These are phyloP conservation scores for Globisporangium middletonii DNA, from an alignment of 352 stramenopile species.

Conservation along the genomic window DNA sequence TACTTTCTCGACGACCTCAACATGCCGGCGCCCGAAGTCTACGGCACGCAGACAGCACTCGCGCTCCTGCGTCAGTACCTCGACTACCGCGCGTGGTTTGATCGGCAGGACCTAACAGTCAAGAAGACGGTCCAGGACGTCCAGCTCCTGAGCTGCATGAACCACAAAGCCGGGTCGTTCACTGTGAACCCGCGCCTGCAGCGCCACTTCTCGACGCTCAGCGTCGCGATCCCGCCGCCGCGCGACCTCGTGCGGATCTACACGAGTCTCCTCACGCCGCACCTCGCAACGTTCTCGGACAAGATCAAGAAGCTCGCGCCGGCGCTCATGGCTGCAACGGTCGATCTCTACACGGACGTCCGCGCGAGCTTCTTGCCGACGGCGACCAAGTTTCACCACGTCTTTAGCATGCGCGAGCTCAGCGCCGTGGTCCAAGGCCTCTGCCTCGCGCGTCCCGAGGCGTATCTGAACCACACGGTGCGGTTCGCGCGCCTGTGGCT, in stretches of 20 bases:
- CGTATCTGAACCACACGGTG: slow-evolving; percentile 51
- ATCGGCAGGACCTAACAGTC: slow-evolving; percentile 76
- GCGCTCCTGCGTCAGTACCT: slow-evolving; percentile 89
- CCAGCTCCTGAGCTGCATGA: slow-evolving; percentile 88
- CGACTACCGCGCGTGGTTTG: slow-evolving; percentile 90
- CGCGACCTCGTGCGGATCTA: slow-evolving; percentile 69
- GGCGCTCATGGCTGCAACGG: slow-evolving; percentile 66
- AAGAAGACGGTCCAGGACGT: slow-evolving; percentile 89
- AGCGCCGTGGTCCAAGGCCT: slow-evolving; percentile 85
- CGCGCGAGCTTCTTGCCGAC: slow-evolving; percentile 79
- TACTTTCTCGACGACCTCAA: slow-evolving; percentile 92
- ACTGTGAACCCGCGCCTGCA: slow-evolving; percentile 84
- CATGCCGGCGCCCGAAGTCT: slow-evolving; percentile 83
- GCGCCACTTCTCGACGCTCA: slow-evolving; percentile 85
- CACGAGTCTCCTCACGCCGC: slow-evolving; percentile 50
- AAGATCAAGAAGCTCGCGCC: slow-evolving; percentile 65
- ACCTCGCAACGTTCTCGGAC: slow-evolving; percentile 70
- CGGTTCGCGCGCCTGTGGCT: slow-evolving; percentile 84
- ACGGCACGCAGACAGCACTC: slow-evolving; percentile 87
- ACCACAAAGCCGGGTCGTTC: slow-evolving; percentile 88
- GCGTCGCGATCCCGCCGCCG: slow-evolving; percentile 57
- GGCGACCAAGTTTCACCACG: slow-evolving; percentile 91
- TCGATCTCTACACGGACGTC: slow-evolving; percentile 80
- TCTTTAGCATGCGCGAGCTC: slow-evolving; percentile 91
- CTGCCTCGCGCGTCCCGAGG: slow-evolving; percentile 53